Conservation (phyloP, 768 basidiomycete species). For the Panaeolus cyanescens region DNA sequence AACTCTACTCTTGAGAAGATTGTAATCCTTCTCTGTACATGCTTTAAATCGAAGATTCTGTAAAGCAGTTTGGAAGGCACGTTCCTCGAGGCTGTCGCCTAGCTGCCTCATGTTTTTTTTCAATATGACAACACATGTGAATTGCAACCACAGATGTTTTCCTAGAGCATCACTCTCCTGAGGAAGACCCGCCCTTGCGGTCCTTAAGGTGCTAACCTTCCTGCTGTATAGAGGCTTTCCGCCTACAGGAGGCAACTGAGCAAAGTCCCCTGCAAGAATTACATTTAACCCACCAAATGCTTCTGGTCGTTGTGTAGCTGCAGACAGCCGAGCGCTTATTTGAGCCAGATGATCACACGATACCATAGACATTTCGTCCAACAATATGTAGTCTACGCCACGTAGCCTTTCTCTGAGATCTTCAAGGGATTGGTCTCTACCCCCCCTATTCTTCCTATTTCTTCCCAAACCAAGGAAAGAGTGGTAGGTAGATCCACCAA, state of each 20-base stretch:
- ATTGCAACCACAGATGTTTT: constrained; percentile 34
- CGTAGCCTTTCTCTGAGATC: constrained; percentile 7
- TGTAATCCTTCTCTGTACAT: constrained; percentile 34
- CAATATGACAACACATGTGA: constrained; percentile 36
- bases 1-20: constrained; percentile 23
- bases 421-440: background rate
- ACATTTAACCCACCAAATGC: constrained; percentile 39
- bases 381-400: constrained; percentile 37
- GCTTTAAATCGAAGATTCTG: constrained; percentile 24
- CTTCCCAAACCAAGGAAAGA: constrained; percentile 3
- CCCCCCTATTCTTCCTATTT: background rate
- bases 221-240: constrained; percentile 20
- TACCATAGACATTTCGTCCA: constrained; percentile 47
- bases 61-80: constrained; percentile 22
- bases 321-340: constrained; percentile 24
- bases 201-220: background rate
- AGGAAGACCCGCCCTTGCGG: constrained; percentile 21
- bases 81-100: constrained; percentile 24
- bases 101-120: constrained; percentile 33
- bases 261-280: constrained; percentile 45
- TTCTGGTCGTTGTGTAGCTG: constrained; percentile 15
- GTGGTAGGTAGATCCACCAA: constrained; percentile 22
- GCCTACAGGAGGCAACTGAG: constrained; percentile 34
- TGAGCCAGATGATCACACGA: constrained; percentile 26
- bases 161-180: constrained; percentile 36